These are phyloP conservation scores for Hanseniaspora valbyensis DNA, from an alignment of 805 yeast species.

Conservation along the genomic window DNA sequence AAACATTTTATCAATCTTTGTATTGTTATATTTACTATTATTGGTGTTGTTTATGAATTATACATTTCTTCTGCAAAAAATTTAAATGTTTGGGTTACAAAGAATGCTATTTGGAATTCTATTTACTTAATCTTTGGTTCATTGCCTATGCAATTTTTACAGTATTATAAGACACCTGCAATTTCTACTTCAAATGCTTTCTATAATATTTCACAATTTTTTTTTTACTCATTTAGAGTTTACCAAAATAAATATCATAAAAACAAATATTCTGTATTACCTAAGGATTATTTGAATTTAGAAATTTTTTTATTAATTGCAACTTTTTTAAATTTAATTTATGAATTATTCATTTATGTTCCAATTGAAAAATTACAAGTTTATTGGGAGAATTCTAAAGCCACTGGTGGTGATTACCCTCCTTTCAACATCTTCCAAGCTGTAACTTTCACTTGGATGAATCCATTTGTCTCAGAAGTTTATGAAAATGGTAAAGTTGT, in stretches of 20 bases:
- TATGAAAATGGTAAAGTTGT: conserved; percentile 32
- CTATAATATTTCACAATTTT: conserved; percentile 22
- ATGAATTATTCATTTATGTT: conserved; percentile 31
- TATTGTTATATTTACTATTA: background rate
- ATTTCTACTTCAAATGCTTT: conserved; percentile 26
- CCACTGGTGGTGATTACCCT: conserved; percentile 22
- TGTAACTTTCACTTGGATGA: conserved; percentile 41
- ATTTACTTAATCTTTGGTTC: conserved; percentile 21
- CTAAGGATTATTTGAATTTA: conserved; percentile 20
- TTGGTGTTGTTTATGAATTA: conserved; percentile 6
- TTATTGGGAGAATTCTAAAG: conserved; percentile 26
- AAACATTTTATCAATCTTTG: conserved; percentile 1
- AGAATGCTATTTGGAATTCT: conserved; percentile 19
- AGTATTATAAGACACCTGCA: conserved; percentile 26
- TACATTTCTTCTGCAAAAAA: background rate
- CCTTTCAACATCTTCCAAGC: conserved; percentile 29
- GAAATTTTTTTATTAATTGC: conserved; percentile 28
- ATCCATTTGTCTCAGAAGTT: conserved; percentile 33
- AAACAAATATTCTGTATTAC: conserved; percentile 21
- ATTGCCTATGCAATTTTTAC: conserved; percentile 24
- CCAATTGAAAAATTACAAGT: conserved; percentile 34
- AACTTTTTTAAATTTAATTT: conserved; percentile 28
- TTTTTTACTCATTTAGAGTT: conserved; percentile 21
- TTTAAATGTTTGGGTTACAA: background rate
- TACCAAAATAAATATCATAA: conserved; percentile 21